Base-by-base conservation (phyloP, 768 basidiomycete genomes). In the Mycena leptocephala region DNA sequence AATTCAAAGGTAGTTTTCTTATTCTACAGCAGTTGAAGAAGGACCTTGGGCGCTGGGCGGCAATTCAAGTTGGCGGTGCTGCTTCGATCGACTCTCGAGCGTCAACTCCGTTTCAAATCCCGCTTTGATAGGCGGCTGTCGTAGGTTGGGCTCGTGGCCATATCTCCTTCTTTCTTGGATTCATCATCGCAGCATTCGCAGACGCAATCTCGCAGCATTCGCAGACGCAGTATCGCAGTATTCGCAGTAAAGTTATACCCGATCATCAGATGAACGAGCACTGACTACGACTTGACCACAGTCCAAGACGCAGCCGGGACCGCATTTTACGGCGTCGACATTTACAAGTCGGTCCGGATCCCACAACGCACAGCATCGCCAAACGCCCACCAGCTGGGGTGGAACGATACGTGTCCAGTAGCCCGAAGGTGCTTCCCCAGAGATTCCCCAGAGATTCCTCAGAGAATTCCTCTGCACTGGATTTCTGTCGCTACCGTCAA, bases 391-490 rank as follows among this genome's bases (percentile, higher is more conserved):
- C 39, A 35, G 37, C 28, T 39, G 67, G 22, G 69, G 69, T 51
- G n/a, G 48, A 22, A 71, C 8, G 13, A 10, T 33, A 59, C 43
- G 58, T 70, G 67, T 55, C 35, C 32, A 13, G 16, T 18, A 20
- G 16, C 20, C 43, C 20, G 43, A 16, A 7, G 14, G 39, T 24
- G 18, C 61, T 74, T 58, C 65, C 37, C 37, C 58, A 30, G 41
- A 68, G 72, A 74, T 67, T n/a, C 51, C 35, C 58, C n/a, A n/a
- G n/a, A n/a, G n/a, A 70, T 74, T 58, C 65, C 37, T 35, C 58
- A 30, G 41, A 68, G 72, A 74, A 74, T n/a, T 61, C 35, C 58
- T 39, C 32, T 61, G 72, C 72, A 74, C 72, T 67, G 73, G 66
- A 74, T 72, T 74, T 37, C 13, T n/a, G 10, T 37, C n/a, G 41